Conservation (phyloP, 1,284 basidiomycete genomes). For the Ceratobasidium sp. region DNA sequence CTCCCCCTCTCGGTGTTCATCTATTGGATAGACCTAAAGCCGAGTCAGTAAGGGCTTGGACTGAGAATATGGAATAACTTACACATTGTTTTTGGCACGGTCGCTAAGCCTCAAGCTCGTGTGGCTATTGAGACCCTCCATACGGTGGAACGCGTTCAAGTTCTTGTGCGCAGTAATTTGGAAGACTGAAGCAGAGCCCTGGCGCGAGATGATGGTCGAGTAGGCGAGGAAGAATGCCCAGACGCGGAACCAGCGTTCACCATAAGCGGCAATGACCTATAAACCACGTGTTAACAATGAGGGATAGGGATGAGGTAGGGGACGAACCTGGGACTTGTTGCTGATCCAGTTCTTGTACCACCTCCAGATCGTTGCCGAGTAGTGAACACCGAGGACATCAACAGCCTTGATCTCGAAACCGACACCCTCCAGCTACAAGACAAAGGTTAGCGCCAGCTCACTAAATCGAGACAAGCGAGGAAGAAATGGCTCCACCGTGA, state of each 20-base stretch:
- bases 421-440: conserved; percentile 70
- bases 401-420: conserved; percentile 97
- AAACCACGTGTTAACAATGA: conserved; percentile 11
- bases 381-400: conserved; percentile 97
- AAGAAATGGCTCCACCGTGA: not conserved
- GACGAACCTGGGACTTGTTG: conserved; percentile 88
- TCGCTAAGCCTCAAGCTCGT: conserved; percentile 33
- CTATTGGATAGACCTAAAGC: conserved; percentile 2
- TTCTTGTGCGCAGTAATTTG: conserved; percentile 98
- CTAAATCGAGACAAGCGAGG: not conserved
- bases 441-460: not conserved
- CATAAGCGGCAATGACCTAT: conserved; percentile 5
- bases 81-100: conserved; percentile 14
- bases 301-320: conserved; percentile 48
- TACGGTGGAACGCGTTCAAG: conserved; percentile 91
- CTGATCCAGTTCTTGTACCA: conserved; percentile 97
- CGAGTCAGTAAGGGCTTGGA: not conserved
- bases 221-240: conserved; percentile 93
- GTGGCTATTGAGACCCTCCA: conserved; percentile 79
- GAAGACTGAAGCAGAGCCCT: conserved; percentile 89
- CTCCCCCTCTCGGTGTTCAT: too few species aligned
- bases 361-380: conserved; percentile 90
- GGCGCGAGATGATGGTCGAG: conserved; percentile 71
- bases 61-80: not conserved
- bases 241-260: conserved; percentile 75